Percentiles rank a stretch among this genome's conserved stretches.
These are phyloP conservation scores for Medicago truncatula DNA, from an alignment of 306 rosid genomes.

Conservation along the genomic window MtrunA17r5.0-ANR NC_053048.1:55749501-55750000, in stretches of 20 bases:
- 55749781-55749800: neutral
- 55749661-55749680: neutral
- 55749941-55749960: slow-evolving; percentile 76
- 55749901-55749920: slow-evolving; percentile 61
- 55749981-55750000: slow-evolving; percentile 61
- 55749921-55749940: slow-evolving; percentile 71
- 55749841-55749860: neutral
- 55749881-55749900: slow-evolving; percentile 55
- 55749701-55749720: neutral
- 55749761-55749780: neutral
- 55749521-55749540: neutral
- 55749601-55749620: neutral
- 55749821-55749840: neutral
- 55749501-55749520: slow-evolving; percentile 6
- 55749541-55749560: neutral
- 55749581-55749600: neutral
- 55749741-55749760: neutral
- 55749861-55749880: slow-evolving; percentile 5
- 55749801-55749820: neutral
- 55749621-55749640: neutral
- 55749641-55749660: neutral
- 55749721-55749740: neutral
- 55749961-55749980: slow-evolving; percentile 61
- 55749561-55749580: slow-evolving; percentile 10
- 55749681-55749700: neutral